Base-by-base conservation (phyloP, 495 filamentous ascomycete species). In the Mycothermus thermophilus region DNA sequence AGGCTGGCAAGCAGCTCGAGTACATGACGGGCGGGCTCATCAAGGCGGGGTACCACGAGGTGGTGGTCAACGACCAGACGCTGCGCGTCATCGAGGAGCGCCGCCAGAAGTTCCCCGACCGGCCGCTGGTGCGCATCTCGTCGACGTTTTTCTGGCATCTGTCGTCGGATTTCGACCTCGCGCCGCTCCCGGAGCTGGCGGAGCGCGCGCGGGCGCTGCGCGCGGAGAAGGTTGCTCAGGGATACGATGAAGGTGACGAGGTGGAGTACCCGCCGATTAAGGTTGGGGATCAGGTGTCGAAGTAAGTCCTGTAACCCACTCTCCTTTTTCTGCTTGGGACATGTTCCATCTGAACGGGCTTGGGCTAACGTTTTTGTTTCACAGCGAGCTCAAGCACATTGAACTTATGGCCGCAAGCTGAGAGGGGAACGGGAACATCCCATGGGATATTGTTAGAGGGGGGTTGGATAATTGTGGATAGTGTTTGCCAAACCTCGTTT, bases 1-100 rank as follows among this genome's bases (percentile, higher is more conserved):
- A 69, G 32, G 65, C 65, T 12, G 65, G 65, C 48, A 69, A 69
- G 53, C 65, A 69, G 52, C 54, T 69, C 34, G 65, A 69, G 54
- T 57, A 69, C 50, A 49, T 64, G 21, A 66, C 63, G 0, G 63
- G 63, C 41, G 65, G 65, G 3, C 54, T 69, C 12, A 57, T 69
- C 41, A 69, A 69, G 48, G 65, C 65, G 12, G 65, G 65, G 10
- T 69, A 55, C 51, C 65, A 69, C 55, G 65, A 69, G 54, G 65
- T 69, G 1, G 62, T 69, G 14, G 65, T 69, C 38, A 69, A 61
- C 53, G 53, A 62, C 19, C 26, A 34, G 32, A 69, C 65, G 8
- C 30, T 62, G 7, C 32, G 41, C n/a, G 49, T 54, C 10, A 51
- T 67, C 14, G 50, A 52, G 19, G 27, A 42, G 26, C 58, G 65